Evolutionary conservation across 2,329 filamentous ascomycete species (phyloP).

Genomic region (Lachnellula occidentalis): DNA sequence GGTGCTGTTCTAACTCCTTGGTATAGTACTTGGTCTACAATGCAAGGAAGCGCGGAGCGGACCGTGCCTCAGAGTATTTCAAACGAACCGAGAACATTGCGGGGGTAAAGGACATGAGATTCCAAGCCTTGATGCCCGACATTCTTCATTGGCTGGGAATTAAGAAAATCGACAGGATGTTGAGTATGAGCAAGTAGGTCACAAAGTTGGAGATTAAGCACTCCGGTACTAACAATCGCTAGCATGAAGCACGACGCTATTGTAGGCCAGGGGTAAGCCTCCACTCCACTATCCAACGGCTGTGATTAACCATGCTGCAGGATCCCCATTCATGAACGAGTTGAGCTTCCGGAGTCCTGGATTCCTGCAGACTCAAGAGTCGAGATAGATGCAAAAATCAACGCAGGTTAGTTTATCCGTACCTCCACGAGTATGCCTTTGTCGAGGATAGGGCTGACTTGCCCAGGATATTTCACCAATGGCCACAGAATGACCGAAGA

Average conservation of each 20-base stretch:
- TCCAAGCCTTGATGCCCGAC: conserved; percentile 96
- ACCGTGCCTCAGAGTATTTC: conserved; percentile 88
- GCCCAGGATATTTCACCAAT: conserved; percentile 69
- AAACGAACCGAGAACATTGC: conserved; percentile 97
- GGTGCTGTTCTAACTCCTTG: conserved; percentile 17
- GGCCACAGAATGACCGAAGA: conserved; percentile 85
- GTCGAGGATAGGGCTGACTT: conserved; percentile 29
- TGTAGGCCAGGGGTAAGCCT: conserved; percentile 64
- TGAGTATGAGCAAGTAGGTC: conserved; percentile 82
- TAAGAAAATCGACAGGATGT: conserved; percentile 96
- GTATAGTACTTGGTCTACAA: conserved; percentile 58
- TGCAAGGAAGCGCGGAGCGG: conserved; percentile 71
- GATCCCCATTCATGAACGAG: conserved; percentile 81
- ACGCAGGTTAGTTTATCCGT: conserved; percentile 58
- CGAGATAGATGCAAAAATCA: conserved; percentile 99
- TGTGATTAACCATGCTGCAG: conserved; percentile 33
- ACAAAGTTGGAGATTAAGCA: conserved; percentile 6
- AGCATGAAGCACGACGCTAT: conserved; percentile 91
- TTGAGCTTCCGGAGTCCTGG: conserved; percentile 88
- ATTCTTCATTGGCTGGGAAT: conserved; percentile 98
- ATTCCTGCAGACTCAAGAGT: conserved; percentile 92
- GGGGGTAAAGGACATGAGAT: conserved; percentile 93
- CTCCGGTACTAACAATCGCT: conserved; percentile 19
- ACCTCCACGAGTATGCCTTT: conserved; percentile 2
- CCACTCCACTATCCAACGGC: background rate